Conservation (phyloP, 306 rosid species). For the Gynostemma pentaphyllum region DNA sequence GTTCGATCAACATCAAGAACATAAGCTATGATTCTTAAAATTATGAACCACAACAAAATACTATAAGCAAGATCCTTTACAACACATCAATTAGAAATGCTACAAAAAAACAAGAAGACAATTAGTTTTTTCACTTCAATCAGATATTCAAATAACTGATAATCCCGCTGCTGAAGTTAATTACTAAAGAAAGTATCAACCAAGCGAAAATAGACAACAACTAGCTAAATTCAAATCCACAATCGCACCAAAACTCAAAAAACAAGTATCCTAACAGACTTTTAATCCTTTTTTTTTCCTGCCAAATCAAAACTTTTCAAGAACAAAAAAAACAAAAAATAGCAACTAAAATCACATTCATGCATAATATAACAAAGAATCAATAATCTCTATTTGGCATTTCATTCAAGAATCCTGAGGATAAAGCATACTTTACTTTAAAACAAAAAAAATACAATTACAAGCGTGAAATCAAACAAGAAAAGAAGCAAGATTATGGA, state of each 20-base stretch:
- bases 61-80: not conserved
- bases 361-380: not conserved
- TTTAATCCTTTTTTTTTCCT: no score
- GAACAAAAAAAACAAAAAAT: not conserved
- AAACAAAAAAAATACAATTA: not conserved
- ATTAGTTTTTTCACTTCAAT: not conserved
- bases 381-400: not conserved
- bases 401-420: not conserved
- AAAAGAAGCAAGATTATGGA: not conserved
- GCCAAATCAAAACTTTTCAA: not conserved
- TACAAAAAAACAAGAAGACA: not conserved
- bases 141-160: not conserved
- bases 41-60: slow-evolving; percentile 1
- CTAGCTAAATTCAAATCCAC: not conserved
- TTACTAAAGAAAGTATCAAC: not conserved
- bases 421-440: not conserved
- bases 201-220: not conserved
- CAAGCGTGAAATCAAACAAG: not conserved
- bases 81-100: not conserved
- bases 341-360: not conserved
- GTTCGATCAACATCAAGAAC: slow-evolving; percentile 4
- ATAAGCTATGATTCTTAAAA: not conserved
- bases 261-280: no score
- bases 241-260: no score
- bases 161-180: not conserved